phyloP scores from a whole-genome alignment of 257 asterid genomes.

The Plantago elongata region DNA sequence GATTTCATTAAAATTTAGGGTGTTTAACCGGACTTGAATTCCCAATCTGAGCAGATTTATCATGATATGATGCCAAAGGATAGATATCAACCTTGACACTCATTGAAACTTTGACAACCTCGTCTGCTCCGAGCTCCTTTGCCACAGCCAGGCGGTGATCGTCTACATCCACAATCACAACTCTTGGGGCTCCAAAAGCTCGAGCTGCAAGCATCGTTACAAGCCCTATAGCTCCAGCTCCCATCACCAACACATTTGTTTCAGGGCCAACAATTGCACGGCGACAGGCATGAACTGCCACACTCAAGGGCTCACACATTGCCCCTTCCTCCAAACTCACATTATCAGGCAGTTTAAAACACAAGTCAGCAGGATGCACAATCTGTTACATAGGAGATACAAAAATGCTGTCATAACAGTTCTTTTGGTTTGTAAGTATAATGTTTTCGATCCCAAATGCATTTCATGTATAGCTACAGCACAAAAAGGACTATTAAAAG shows the following conservation, averaged over 20 bases:
- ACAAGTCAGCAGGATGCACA: conserved; percentile 86
- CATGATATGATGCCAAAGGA: conserved; percentile 3
- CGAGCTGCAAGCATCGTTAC: conserved; percentile 82
- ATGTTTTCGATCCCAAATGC: neutral
- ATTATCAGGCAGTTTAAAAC: conserved; percentile 86
- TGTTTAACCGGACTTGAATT: too few species aligned
- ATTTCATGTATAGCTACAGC: too few species aligned
- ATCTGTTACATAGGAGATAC: conserved; percentile 37
- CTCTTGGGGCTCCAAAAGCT: conserved; percentile 83
- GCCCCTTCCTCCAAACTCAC: conserved; percentile 97
- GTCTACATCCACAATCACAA: conserved; percentile 73
- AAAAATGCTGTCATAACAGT: neutral
- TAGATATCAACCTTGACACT: conserved; percentile 39
- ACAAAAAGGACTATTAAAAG: too few species aligned
- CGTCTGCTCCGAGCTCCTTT: conserved; percentile 80
- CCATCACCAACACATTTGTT: conserved; percentile 76
- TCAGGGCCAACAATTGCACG: conserved; percentile 86
- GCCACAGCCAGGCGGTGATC: conserved; percentile 73
- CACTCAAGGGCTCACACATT: conserved; percentile 96
- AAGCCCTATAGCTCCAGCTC: conserved; percentile 94
- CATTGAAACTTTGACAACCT: conserved; percentile 59
- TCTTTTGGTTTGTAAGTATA: too few species aligned
- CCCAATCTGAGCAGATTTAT: too few species aligned
- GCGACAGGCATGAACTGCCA: conserved; percentile 89
- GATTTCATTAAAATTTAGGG: too few species aligned